A percentile compares a stretch with the other conserved stretches of the same genome.
phyloP scores from a whole-genome alignment of 2,329 filamentous ascomycete genomes.

The Colletotrichum lini region DNA sequence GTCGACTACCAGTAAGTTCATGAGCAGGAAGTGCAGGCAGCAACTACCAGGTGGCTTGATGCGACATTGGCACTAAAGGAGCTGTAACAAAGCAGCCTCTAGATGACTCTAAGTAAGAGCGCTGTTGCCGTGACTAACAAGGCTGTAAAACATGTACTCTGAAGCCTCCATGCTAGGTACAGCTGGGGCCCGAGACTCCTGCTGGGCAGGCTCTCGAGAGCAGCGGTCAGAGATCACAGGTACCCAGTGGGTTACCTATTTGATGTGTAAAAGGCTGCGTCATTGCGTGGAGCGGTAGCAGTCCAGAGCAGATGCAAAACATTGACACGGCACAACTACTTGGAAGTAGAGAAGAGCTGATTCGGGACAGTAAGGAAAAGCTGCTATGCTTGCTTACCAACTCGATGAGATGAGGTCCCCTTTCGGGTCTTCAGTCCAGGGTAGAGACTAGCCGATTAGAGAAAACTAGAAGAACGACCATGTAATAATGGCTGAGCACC shows the following conservation, averaged over 20 bases:
- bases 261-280: neutral
- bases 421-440: neutral
- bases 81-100: neutral
- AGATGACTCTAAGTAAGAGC: neutral
- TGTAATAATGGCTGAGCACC: neutral
- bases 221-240: neutral
- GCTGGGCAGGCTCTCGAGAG: no score
- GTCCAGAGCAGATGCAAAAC: no score
- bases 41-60: neutral
- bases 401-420: neutral
- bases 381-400: slow-evolving; percentile 1
- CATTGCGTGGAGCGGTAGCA: neutral
- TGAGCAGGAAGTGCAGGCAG: neutral
- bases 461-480: neutral
- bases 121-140: neutral
- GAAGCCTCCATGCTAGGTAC: neutral
- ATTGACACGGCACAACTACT: neutral
- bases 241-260: neutral
- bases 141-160: neutral
- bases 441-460: slow-evolving; percentile 6
- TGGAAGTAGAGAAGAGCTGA: neutral
- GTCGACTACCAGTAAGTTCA: neutral
- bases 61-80: neutral
- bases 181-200: neutral
- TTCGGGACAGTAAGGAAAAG: neutral